Evolutionary conservation across 441 rosid species (phyloP).

Genomic region (Euphorbia celastroides): DNA sequence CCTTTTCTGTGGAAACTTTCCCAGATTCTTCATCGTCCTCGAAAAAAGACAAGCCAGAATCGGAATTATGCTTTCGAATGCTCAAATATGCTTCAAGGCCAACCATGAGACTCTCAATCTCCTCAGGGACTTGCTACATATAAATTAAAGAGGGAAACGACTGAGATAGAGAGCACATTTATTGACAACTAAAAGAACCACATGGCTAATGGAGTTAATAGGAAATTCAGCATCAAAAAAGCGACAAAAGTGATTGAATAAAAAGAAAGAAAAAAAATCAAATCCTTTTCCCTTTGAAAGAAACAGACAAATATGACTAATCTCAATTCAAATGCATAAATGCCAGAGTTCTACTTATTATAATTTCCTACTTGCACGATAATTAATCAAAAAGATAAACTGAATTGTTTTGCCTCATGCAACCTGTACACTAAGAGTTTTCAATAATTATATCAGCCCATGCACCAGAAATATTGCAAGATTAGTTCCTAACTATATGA

Average conservation of each 20-base stretch:
- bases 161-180: not conserved
- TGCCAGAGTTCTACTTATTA: not conserved
- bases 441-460: not conserved
- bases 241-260: not conserved
- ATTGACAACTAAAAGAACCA: not conserved
- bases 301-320: not conserved
- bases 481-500: not conserved
- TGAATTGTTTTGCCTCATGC: slow-evolving; percentile 1
- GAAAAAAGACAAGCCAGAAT: slow-evolving; percentile 64
- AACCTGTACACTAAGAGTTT: not conserved
- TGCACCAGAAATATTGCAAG: not conserved
- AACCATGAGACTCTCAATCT: slow-evolving; percentile 90
- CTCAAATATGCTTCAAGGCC: slow-evolving; percentile 95
- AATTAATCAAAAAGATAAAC: not conserved
- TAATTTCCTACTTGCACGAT: not conserved
- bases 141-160: not conserved
- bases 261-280: not conserved
- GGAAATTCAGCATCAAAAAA: not conserved
- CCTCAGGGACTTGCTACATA: slow-evolving; percentile 96
- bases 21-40: slow-evolving; percentile 56
- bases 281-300: not conserved
- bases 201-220: not conserved
- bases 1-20: slow-evolving; percentile 54
- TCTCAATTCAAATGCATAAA: no score
- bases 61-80: slow-evolving; percentile 72